Base-by-base conservation (phyloP, 495 filamentous ascomycete genomes). In the Diplogelasinospora grovesii region DNA sequence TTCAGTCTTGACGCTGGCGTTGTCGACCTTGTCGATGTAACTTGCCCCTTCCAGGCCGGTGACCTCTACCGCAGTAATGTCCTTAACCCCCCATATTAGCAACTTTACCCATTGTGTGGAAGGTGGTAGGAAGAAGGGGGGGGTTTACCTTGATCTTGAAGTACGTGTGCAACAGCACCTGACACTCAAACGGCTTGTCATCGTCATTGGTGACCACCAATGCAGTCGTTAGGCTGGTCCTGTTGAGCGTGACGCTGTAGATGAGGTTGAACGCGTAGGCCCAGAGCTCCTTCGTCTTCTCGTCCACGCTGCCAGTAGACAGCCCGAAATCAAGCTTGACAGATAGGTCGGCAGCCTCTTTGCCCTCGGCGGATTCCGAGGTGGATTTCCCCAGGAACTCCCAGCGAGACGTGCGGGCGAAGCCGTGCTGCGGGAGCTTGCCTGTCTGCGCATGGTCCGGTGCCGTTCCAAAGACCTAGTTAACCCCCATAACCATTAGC, bases 281-380 rank as follows among this genome's bases (percentile, higher is more conserved):
- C 86, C 89, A 96, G 13, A 73, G 65, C 46, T 73, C 71, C 34
- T 71, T 73, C 48, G 72, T 70, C 21, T 79, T 70, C 2, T 79
- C 77, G 50, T 71, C 73, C 36, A 97, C 58, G 61, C 81, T 82
- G 16, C 69, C 65, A 29, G 45, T 44, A 20, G 79, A 83, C 26
- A 99, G 81, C 15, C 93, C 92, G 54, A 99, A 97, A 61, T 99
- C 93, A 29, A 97, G 76, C 70, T 92, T 95, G 38, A 96, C 80
- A 9, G 74, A 74, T 39, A 76, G 65, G 44, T 85, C 80, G 36
- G 69, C 75, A 5, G 62, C 60, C 33, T 60, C 71, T 2, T 15
- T 15, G 7, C 33, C 45, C 8, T 48, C 23, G 9, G 42, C 52
- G 31, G 43, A 64, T 49, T 83, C 79, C 16, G 74, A 79, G 25